Evolutionary conservation across 345 rosid species (phyloP).

Genomic region (Camelina neglecta): DNA sequence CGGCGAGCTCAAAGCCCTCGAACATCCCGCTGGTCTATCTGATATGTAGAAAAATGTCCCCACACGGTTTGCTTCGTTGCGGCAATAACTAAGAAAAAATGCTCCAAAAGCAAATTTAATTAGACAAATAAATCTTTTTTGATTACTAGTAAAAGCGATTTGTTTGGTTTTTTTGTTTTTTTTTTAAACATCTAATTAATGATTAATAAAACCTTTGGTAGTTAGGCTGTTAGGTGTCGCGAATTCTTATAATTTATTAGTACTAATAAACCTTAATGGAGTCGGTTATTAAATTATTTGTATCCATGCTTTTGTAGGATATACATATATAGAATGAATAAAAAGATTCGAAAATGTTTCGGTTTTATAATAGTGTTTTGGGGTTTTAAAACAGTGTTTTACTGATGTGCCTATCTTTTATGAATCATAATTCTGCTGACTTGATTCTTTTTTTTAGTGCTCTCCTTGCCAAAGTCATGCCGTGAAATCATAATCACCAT

Average conservation of each 20-base stretch:
- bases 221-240: constrained; percentile 40
- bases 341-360: background rate
- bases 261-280: constrained; percentile 33
- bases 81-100: constrained; percentile 32
- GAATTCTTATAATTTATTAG: background rate
- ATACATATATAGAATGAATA: background rate
- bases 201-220: constrained; percentile 17
- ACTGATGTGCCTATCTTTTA: background rate
- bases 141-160: constrained; percentile 25
- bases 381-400: background rate
- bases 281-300: constrained; percentile 41
- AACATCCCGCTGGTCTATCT: constrained; percentile 8
- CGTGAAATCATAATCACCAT: constrained; percentile 21
- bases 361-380: background rate
- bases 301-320: constrained; percentile 32
- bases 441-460: background rate
- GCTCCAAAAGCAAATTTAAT: constrained; percentile 8
- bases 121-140: constrained; percentile 10
- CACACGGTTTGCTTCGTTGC: constrained; percentile 28
- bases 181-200: constrained; percentile 18
- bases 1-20: constrained; percentile 8
- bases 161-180: constrained; percentile 1
- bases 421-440: constrained; percentile 1
- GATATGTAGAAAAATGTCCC: constrained; percentile 22
- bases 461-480: constrained; percentile 1